Conservation (phyloP, 345 rosid genomes). For the Fremontodendron californicum region DNA sequence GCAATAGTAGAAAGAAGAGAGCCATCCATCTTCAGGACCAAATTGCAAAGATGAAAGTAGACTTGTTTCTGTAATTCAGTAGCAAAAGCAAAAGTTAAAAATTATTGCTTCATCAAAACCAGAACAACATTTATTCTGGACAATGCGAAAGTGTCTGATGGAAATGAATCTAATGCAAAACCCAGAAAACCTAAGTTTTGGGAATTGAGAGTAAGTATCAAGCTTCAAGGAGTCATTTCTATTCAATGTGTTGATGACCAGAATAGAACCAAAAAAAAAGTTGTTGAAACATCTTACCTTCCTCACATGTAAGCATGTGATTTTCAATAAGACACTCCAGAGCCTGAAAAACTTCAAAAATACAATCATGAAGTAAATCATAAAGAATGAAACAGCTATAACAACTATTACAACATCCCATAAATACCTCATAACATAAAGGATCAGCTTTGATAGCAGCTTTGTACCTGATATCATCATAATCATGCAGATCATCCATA, state of each 20-base stretch:
- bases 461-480: constrained; percentile 63
- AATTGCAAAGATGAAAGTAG: constrained; percentile 79
- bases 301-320: constrained; percentile 93
- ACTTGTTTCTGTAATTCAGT: constrained; percentile 50
- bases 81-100: constrained; percentile 3
- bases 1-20: constrained; percentile 90
- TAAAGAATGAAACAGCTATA: background rate
- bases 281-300: constrained; percentile 54
- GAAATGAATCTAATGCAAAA: too few relatives aligned
- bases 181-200: background rate
- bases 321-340: constrained; percentile 90
- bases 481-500: background rate
- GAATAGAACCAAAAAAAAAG: constrained; percentile 10
- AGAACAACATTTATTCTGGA: background rate
- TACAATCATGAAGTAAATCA: constrained; percentile 11
- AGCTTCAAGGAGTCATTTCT: constrained; percentile 2
- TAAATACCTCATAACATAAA: constrained; percentile 85
- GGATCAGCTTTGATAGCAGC: constrained; percentile 98
- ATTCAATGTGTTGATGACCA: background rate
- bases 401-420: background rate
- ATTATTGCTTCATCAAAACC: background rate
- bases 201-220: background rate
- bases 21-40: constrained; percentile 90
- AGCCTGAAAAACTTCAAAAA: constrained; percentile 53
- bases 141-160: background rate